Conservation (phyloP, 2,329 filamentous ascomycete species). For the Teratosphaeriaceae sp. region DNA sequence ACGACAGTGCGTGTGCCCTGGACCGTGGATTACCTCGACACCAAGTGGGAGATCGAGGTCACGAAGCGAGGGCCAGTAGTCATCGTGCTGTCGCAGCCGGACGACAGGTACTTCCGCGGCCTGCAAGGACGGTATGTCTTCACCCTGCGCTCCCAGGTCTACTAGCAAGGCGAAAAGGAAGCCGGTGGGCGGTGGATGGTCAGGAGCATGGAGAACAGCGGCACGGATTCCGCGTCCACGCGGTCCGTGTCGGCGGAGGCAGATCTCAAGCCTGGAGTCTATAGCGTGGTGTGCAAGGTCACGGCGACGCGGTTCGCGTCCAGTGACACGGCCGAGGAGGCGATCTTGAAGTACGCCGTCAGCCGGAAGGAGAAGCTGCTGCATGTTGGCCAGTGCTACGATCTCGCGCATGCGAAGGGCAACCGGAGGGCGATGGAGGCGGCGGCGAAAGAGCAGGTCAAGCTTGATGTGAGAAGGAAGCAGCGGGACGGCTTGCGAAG, state of each 20-base stretch:
- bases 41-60: slow-evolving; percentile 52
- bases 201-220: slow-evolving; percentile 25
- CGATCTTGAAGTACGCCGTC: slow-evolving; percentile 59
- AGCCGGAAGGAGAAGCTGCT: slow-evolving; percentile 65
- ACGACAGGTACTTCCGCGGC: slow-evolving; percentile 54
- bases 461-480: slow-evolving; percentile 29
- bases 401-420: slow-evolving; percentile 63
- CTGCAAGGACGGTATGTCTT: slow-evolving; percentile 53
- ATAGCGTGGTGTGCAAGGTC: slow-evolving; percentile 69
- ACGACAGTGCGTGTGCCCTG: slow-evolving; percentile 54
- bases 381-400: slow-evolving; percentile 62
- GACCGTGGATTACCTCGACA: slow-evolving; percentile 55
- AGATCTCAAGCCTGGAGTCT: slow-evolving; percentile 65
- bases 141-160: slow-evolving; percentile 51
- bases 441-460: slow-evolving; percentile 34
- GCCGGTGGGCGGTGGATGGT: slow-evolving; percentile 22
- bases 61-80: slow-evolving; percentile 48
- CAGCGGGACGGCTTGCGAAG: slow-evolving; percentile 31
- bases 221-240: slow-evolving; percentile 55
- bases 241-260: slow-evolving; percentile 73
- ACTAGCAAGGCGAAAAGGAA: slow-evolving; percentile 42
- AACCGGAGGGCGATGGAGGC: slow-evolving; percentile 47
- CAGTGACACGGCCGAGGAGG: slow-evolving; percentile 55
- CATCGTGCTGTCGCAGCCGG: slow-evolving; percentile 54
- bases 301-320: slow-evolving; percentile 53